phyloP scores from a whole-genome alignment of 768 basidiomycete genomes.

The Galerina sulciceps region DNA sequence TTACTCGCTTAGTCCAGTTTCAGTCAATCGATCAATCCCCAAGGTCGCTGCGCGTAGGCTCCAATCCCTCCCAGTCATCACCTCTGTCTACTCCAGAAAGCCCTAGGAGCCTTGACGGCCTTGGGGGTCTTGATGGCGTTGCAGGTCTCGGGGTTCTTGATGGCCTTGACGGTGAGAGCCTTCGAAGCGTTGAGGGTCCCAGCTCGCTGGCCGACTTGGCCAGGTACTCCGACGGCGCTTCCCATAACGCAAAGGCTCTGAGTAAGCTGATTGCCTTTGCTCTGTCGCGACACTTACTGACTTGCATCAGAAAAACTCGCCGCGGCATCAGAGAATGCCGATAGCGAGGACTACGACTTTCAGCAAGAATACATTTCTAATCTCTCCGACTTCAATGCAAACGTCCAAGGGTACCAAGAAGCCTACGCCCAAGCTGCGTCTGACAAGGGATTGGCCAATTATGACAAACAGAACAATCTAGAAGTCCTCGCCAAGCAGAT shows the following conservation, averaged over 20 bases:
- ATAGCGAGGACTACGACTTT: conserved; percentile 34
- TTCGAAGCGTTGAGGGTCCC: background rate
- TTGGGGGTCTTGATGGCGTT: background rate
- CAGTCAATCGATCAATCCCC: conserved; percentile 22
- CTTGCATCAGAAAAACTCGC: conserved; percentile 34
- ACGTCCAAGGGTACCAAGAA: conserved; percentile 33
- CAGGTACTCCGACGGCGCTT: background rate
- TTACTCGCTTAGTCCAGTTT: conserved; percentile 29
- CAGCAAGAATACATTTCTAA: conserved; percentile 40
- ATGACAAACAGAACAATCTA: conserved; percentile 44
- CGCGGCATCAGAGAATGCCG: conserved; percentile 30
- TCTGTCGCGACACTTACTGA: conserved; percentile 7
- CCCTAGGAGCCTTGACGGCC: background rate
- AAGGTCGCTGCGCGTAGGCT: conserved; percentile 2
- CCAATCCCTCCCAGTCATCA: background rate
- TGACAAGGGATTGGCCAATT: conserved; percentile 57
- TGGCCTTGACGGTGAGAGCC: background rate
- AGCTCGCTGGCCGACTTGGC: background rate
- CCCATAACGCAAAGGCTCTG: conserved; percentile 25
- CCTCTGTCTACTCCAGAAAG: background rate
- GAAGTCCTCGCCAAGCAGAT: conserved; percentile 54
- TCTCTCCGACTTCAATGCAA: conserved; percentile 38
- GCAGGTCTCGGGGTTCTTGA: background rate
- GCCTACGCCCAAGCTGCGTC: conserved; percentile 38
- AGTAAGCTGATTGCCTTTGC: conserved; percentile 27